phyloP scores from a whole-genome alignment of 176 grass and related monocot genomes.

The Oryza rufipogon region DNA sequence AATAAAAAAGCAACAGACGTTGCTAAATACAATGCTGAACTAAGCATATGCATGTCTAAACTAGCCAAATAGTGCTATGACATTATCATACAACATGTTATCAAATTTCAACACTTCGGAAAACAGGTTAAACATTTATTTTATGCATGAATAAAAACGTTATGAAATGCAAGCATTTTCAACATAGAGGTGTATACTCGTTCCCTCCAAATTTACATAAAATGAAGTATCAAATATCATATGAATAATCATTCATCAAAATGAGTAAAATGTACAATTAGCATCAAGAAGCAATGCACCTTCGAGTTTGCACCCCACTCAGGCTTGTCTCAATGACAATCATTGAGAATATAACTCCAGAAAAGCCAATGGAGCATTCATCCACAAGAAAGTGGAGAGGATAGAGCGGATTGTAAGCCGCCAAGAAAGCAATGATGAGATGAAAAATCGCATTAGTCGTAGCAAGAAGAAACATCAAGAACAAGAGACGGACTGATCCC shows the following conservation, averaged over 20 bases:
- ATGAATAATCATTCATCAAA: constrained; percentile 5
- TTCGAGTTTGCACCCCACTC: constrained; percentile 85
- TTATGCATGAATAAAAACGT: background rate
- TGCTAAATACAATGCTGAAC: background rate
- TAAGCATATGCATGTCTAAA: background rate
- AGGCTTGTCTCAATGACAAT: constrained; percentile 97
- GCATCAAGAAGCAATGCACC: constrained; percentile 46
- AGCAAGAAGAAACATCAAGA: constrained; percentile 88
- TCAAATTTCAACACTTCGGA: constrained; percentile 20
- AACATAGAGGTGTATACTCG: background rate
- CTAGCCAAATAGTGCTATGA: constrained; percentile 10
- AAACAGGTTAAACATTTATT: constrained; percentile 9
- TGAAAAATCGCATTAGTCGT: constrained; percentile 89
- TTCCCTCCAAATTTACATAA: background rate
- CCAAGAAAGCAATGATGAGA: constrained; percentile 79
- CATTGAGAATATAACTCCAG: constrained; percentile 96
- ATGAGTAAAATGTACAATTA: constrained; percentile 15
- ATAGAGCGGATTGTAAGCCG: constrained; percentile 70
- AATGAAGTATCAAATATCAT: background rate
- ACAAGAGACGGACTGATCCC: constrained; percentile 92
- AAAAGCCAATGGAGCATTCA: constrained; percentile 96
- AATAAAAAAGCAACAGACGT: background rate
- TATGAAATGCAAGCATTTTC: background rate
- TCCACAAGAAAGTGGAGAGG: constrained; percentile 53
- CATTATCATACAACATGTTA: constrained; percentile 16